A percentile compares a stretch with the other conserved stretches of the same genome.
phyloP scores from a whole-genome alignment of 352 stramenopile genomes.

The Peronospora farinosa region DNA sequence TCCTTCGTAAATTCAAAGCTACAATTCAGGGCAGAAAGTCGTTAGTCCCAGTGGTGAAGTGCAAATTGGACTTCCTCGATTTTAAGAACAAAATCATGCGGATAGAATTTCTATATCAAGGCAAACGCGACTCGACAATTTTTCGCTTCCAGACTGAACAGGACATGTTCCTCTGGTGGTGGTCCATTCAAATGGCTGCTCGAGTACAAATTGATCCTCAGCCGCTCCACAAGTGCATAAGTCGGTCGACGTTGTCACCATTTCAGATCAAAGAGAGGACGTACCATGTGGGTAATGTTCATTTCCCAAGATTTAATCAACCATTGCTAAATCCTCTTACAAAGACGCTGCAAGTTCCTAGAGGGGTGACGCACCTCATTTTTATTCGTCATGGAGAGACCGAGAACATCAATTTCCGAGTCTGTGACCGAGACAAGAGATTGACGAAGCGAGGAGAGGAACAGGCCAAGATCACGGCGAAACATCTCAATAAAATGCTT shows the following conservation, averaged over 20 bases:
- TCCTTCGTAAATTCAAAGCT: constrained; percentile 51
- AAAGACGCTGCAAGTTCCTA: constrained; percentile 14
- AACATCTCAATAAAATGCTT: constrained; percentile 47
- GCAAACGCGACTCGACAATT: constrained; percentile 31
- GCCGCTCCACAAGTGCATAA: constrained; percentile 44
- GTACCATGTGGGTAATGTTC: constrained; percentile 49
- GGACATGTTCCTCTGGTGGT: constrained; percentile 78
- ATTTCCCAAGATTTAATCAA: constrained; percentile 45
- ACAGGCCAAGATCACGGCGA: constrained; percentile 48
- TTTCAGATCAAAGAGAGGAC: constrained; percentile 50
- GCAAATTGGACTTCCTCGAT: constrained; percentile 45
- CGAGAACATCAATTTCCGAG: constrained; percentile 81
- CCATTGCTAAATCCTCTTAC: constrained; percentile 10
- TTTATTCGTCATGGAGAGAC: constrained; percentile 73
- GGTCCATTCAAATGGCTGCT: constrained; percentile 56
- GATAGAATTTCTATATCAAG: constrained; percentile 56
- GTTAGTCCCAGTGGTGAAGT: constrained; percentile 43
- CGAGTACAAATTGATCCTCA: constrained; percentile 39
- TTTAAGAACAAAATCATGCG: constrained; percentile 46
- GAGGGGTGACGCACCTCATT: constrained; percentile 52
- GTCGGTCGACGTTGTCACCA: constrained; percentile 33
- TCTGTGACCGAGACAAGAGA: constrained; percentile 65
- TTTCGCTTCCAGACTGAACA: constrained; percentile 47
- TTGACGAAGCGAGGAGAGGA: constrained; percentile 54
- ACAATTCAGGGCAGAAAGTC: constrained; percentile 51